These are phyloP conservation scores for Tuber umbilicatum DNA, from an alignment of 495 filamentous ascomycete species.

Conservation along the genomic window DNA sequence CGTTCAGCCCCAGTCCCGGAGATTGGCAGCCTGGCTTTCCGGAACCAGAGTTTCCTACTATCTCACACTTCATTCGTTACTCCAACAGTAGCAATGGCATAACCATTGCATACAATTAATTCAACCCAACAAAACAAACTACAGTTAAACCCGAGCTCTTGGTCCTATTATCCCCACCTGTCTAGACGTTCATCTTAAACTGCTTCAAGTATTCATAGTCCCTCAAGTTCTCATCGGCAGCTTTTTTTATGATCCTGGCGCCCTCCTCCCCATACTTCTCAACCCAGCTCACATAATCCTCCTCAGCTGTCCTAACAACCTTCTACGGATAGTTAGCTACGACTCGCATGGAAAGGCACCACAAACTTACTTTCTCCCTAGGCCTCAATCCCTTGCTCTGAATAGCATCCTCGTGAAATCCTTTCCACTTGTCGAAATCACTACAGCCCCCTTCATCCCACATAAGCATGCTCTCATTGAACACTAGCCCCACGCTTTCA, in stretches of 20 bases:
- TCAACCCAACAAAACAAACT: neutral
- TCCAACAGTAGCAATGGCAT: neutral
- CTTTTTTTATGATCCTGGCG: slow-evolving; percentile 65
- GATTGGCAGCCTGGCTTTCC: neutral
- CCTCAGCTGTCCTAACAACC: slow-evolving; percentile 56
- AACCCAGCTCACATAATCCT: slow-evolving; percentile 71
- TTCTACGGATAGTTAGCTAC: slow-evolving; percentile 47
- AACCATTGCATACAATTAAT: neutral
- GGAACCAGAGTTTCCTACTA: neutral
- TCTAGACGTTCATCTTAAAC: slow-evolving; percentile 66
- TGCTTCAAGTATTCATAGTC: slow-evolving; percentile 89
- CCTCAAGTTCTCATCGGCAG: slow-evolving; percentile 69
- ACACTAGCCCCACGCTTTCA: slow-evolving; percentile 66
- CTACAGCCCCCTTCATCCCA: slow-evolving; percentile 56
- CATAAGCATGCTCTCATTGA: slow-evolving; percentile 62
- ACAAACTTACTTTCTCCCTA: slow-evolving; percentile 60
- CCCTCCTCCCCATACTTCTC: slow-evolving; percentile 74
- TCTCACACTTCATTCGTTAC: neutral
- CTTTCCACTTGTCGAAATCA: slow-evolving; percentile 87
- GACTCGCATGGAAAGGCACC: neutral
- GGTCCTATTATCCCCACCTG: neutral
- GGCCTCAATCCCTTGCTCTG: slow-evolving; percentile 65
- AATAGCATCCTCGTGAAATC: slow-evolving; percentile 93
- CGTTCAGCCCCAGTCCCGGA: neutral
- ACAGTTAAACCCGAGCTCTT: neutral